phyloP scores from a whole-genome alignment of 1,284 basidiomycete species.

The Ustilago tritici region DNA sequence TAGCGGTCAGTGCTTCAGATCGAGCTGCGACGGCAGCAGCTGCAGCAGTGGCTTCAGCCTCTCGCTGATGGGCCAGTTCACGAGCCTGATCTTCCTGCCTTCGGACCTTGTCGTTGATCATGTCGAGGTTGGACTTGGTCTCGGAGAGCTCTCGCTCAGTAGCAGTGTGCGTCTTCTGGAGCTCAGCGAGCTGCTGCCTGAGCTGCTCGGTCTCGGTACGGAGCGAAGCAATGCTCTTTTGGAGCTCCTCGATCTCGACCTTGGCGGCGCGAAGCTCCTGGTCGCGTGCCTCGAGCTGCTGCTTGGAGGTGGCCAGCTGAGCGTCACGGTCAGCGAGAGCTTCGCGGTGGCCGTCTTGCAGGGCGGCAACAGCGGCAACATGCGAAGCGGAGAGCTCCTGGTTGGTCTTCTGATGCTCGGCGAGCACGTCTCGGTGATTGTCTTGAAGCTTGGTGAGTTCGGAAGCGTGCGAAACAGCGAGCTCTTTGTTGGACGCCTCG shows the following conservation, averaged over 20 bases:
- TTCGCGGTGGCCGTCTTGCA: slow-evolving; percentile 30
- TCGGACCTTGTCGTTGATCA: slow-evolving; percentile 50
- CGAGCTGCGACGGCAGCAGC: slow-evolving; percentile 47
- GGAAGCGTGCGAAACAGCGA: slow-evolving; percentile 20
- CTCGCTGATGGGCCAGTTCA: slow-evolving; percentile 40
- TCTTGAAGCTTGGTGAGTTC: slow-evolving; percentile 23
- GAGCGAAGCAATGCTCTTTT: slow-evolving; percentile 32
- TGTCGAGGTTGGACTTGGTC: slow-evolving; percentile 37
- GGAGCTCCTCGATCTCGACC: slow-evolving; percentile 41
- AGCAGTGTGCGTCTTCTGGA: slow-evolving; percentile 32
- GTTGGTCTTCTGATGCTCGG: slow-evolving; percentile 22
- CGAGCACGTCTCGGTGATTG: slow-evolving; percentile 19
- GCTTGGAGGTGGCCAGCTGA: slow-evolving; percentile 17
- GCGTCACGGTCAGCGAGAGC: slow-evolving; percentile 24
- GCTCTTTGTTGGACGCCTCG: slow-evolving; percentile 17
- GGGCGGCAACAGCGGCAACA: slow-evolving; percentile 22
- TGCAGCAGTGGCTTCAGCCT: slow-evolving; percentile 45
- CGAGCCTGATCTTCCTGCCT: slow-evolving; percentile 42
- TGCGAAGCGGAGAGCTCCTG: slow-evolving; percentile 25
- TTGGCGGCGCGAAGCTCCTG: slow-evolving; percentile 27
- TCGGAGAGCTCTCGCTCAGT: slow-evolving; percentile 41
- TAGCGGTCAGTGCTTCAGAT: slow-evolving; percentile 47
- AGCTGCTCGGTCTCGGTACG: slow-evolving; percentile 40
- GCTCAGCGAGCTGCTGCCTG: slow-evolving; percentile 32
- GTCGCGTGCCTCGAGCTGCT: slow-evolving; percentile 15